Evolutionary conservation across 331 rosid genomes (phyloP), one percentile per base, ranked within the genome.

Genomic region (Dryas integrifolia): DNA sequence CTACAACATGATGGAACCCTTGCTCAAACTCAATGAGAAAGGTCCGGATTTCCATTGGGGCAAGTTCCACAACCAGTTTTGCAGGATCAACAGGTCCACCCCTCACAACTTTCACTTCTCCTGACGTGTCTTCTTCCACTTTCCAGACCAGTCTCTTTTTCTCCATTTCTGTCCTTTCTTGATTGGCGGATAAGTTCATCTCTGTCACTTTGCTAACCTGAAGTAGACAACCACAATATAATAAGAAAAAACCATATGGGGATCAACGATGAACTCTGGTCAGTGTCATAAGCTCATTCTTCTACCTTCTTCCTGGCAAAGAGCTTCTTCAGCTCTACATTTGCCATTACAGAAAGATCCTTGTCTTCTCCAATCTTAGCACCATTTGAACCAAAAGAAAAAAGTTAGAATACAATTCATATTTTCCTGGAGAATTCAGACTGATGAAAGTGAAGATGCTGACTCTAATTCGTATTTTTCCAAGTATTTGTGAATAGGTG

Each of bases 181-280:
- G 98, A 79, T 93, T 93, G 15, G 91, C 98, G 38, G 98, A 91
- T 62, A 93, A 82, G 77, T 82, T 93, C 96, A 76, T 88, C 81
- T 93, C 98, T 12, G 85, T 83, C 65, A 80, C 88, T 79, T 81
- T 74, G 77, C 73, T 74, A 44, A 93, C 84, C 97, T 93, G 92
- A 76, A 79, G 52, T 70, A 1, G 74, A 79, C 35, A 9, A 18
- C 24, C 7, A 44, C 12, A 5, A 52, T 35, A 59, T 16, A 74
- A 56, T 57, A 6, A 61, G 81, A 64, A 45, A 50, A 61, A 2
- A 13, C 1, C 3, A 38, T 11, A n/a, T 7, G 13, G 72, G 2
- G 45, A 67, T 45, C 75, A 58, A 58, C 12, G 77, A 26, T 51
- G 44, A 39, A 68, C 35, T 47, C 41, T 51, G 56, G 72, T 10